phyloP scores from a whole-genome alignment of 2,329 filamentous ascomycete genomes.

The Lasiodiplodia sp. region DNA sequence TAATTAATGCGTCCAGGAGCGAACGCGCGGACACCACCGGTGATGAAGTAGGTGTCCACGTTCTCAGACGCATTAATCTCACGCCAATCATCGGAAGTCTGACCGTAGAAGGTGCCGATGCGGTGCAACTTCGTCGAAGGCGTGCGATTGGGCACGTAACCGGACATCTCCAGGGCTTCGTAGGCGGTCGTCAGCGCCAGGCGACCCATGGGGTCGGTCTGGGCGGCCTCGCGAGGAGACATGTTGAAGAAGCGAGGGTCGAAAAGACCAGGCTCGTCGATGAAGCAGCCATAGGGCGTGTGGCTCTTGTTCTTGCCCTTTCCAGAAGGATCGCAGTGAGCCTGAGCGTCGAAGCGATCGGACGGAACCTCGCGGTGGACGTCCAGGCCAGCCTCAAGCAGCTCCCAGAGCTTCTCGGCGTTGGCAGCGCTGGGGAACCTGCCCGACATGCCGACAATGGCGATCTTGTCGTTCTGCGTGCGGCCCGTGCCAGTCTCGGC shows the following conservation, averaged over 20 bases:
- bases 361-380: constrained; percentile 72
- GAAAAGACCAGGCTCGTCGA: constrained; percentile 78
- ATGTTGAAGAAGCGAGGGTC: constrained; percentile 89
- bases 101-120: constrained; percentile 77
- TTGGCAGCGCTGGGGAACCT: constrained; percentile 77
- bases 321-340: constrained; percentile 74
- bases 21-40: constrained; percentile 68
- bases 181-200: constrained; percentile 79
- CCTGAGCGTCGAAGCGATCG: constrained; percentile 76
- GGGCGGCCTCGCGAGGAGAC: constrained; percentile 80
- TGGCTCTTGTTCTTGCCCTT: constrained; percentile 79
- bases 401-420: constrained; percentile 76
- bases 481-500: constrained; percentile 45
- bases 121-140: constrained; percentile 69
- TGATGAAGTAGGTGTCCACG: constrained; percentile 73
- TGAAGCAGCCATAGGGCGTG: constrained; percentile 78
- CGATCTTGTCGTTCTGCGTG: constrained; percentile 72
- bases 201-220: constrained; percentile 83
- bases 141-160: constrained; percentile 76
- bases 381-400: constrained; percentile 76
- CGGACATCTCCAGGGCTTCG: constrained; percentile 82
- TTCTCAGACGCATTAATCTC: constrained; percentile 77
- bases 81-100: constrained; percentile 78
- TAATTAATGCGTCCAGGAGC: constrained; percentile 74
- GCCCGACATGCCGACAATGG: constrained; percentile 84